Base-by-base conservation (phyloP, 2,329 filamentous ascomycete species). In the Nannizziopsis barbatae region DNA sequence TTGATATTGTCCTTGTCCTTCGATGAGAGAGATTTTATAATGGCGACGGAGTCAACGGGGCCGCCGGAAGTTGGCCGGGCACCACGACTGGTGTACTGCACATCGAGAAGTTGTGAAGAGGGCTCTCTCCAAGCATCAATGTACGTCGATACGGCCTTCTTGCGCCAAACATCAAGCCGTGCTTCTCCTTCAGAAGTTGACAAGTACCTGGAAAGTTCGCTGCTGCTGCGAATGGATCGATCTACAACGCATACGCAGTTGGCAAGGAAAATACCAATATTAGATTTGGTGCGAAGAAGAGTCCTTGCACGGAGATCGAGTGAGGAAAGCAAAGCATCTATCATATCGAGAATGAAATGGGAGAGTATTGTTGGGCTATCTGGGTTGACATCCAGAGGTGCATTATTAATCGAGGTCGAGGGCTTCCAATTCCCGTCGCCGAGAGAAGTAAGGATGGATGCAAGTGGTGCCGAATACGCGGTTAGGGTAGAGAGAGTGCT, bases 1-100 rank as follows among this genome's bases (percentile, higher is more conserved):
- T 98, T 98, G 68, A 96, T 94, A 50, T 81, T 83, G 62, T 98
- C 92, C 66, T 90, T 93, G 62, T 98, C 92, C 65, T 95, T 95
- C 59, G 83, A 87, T 40, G 78, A 81, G 2, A 96, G 72, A 1
- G 78, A 78, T 66, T 94, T 95, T 51, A 96, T 74, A 50, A 95
- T 84, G 0, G 84, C 83, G 12, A 81, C 80, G 1, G 86, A 92
- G 65, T 95, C 89, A 41, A 81, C 73, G 17, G 57, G 69, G 50
- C 63, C 65, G 7, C 82, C 79, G 2, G 84, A 89, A 0, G 80
- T 76, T 11, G 88, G 86, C 14, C 88, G 80, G 44, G 79, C 68
- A 14, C 59, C 57, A 35, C 86, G 82, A 62, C 81, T 92, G 0
- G 90, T 96, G 67, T 95, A 89, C 55, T 93, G 89, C 14, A 90